These are phyloP conservation scores for Trypanosoma mega DNA, from an alignment of 208 protist species.

Conservation along the genomic window DNA sequence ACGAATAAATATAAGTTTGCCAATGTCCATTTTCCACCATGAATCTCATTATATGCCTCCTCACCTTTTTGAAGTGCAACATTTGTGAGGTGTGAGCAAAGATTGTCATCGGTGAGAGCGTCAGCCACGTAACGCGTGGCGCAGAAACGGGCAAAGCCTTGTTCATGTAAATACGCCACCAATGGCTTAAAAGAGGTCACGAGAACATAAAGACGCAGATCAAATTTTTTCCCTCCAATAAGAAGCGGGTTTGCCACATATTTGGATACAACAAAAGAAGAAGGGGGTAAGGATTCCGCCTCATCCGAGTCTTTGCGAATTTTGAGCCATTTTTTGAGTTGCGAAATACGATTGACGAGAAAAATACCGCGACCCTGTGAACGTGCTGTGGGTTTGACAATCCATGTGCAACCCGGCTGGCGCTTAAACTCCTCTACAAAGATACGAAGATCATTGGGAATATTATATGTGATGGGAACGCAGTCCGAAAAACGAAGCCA, in stretches of 20 bases:
- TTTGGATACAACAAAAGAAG: constrained; percentile 88
- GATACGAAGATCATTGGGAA: constrained; percentile 93
- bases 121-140: constrained; percentile 83
- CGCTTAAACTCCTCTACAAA: constrained; percentile 95
- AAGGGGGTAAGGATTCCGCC: constrained; percentile 16
- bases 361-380: constrained; percentile 97
- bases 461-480: constrained; percentile 93
- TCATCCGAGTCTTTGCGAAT: constrained; percentile 63
- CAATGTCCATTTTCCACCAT: constrained; percentile 95
- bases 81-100: constrained; percentile 96
- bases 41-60: constrained; percentile 90
- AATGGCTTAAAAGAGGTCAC: constrained; percentile 93
- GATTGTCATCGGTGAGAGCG: constrained; percentile 63
- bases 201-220: constrained; percentile 97
- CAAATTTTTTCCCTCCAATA: constrained; percentile 97
- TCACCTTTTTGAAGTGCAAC: constrained; percentile 95
- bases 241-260: constrained; percentile 96
- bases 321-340: constrained; percentile 81
- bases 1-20: constrained; percentile 87
- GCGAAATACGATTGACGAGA: constrained; percentile 91
- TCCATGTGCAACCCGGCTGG: constrained; percentile 87
- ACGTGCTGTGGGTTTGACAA: constrained; percentile 94
- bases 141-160: constrained; percentile 95
- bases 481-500: constrained; percentile 69
- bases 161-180: constrained; percentile 88